Evolutionary conservation across 164 flowering plant species (phyloP).

Genomic region (Kingdonia uniflora): DNA sequence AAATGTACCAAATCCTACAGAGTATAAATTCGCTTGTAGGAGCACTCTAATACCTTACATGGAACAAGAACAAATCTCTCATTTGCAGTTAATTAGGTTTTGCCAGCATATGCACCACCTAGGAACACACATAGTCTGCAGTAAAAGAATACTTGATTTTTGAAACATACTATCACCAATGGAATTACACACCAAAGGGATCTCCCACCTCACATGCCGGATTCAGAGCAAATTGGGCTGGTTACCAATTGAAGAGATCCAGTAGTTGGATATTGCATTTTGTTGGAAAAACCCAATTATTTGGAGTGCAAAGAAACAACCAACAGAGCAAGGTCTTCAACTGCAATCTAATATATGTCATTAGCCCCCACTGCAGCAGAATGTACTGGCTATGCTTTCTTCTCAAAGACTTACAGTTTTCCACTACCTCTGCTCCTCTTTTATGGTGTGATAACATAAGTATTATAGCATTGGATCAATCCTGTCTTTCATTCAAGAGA

Average conservation of each 20-base stretch:
- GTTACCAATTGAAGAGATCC: not conserved
- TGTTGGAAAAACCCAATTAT: not conserved
- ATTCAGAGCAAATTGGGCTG: constrained; percentile 5
- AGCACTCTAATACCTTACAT: not conserved
- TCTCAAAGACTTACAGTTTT: not conserved
- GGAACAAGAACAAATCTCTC: not conserved
- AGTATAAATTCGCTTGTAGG: not conserved
- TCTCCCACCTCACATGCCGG: not conserved
- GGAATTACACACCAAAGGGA: not conserved
- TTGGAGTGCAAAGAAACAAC: constrained; percentile 7
- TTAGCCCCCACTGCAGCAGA: constrained; percentile 1
- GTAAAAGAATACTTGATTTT: not conserved
- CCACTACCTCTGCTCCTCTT: not conserved
- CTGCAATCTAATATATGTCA: constrained; percentile 4
- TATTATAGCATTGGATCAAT: not conserved
- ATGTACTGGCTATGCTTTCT: not conserved
- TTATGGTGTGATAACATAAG: not conserved
- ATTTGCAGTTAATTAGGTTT: not conserved
- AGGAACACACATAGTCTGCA: not conserved
- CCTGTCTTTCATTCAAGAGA: too few species aligned
- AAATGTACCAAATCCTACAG: not conserved
- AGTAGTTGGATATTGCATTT: not conserved
- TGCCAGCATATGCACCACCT: constrained; percentile 1
- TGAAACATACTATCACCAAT: not conserved
- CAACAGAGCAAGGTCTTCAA: not conserved